These are phyloP conservation scores for Amylostereum areolatum DNA, from an alignment of 1,284 basidiomycete species.

Conservation along the genomic window DNA sequence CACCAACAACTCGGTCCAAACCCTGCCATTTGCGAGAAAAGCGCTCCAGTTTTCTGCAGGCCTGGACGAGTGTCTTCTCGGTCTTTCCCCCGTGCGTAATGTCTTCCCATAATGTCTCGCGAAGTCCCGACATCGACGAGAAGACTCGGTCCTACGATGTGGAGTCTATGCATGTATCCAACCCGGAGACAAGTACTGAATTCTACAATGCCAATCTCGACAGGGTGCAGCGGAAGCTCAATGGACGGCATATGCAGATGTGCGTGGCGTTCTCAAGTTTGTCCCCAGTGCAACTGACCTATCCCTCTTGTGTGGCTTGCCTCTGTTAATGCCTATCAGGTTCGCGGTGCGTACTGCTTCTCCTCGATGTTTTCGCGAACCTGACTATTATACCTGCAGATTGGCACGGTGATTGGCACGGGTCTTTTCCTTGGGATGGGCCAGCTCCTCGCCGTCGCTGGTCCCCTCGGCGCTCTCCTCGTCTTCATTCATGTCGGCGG, in stretches of 20 bases:
- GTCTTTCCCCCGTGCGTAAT: no score
- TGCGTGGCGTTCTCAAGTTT: no score
- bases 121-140: no score
- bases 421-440: conserved; percentile 15
- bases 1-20: no score
- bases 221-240: conserved; percentile 18
- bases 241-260: conserved; percentile 21
- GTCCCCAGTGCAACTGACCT: no score
- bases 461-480: conserved; percentile 11
- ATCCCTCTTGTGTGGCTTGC: background rate
- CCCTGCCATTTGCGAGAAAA: no score
- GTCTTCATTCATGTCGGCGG: conserved; percentile 10
- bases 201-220: conserved; percentile 16
- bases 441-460: conserved; percentile 12
- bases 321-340: background rate
- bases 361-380: no score
- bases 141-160: no score
- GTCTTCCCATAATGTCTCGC: no score
- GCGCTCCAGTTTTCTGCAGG: no score
- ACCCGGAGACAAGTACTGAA: background rate
- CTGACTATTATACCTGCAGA: conserved; percentile 3
- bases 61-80: no score
- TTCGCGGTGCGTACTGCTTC: conserved; percentile 12
- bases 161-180: no score
- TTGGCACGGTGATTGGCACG: conserved; percentile 15